phyloP scores from a whole-genome alignment of 1,284 basidiomycete species.

The Pascua sp. region DNA sequence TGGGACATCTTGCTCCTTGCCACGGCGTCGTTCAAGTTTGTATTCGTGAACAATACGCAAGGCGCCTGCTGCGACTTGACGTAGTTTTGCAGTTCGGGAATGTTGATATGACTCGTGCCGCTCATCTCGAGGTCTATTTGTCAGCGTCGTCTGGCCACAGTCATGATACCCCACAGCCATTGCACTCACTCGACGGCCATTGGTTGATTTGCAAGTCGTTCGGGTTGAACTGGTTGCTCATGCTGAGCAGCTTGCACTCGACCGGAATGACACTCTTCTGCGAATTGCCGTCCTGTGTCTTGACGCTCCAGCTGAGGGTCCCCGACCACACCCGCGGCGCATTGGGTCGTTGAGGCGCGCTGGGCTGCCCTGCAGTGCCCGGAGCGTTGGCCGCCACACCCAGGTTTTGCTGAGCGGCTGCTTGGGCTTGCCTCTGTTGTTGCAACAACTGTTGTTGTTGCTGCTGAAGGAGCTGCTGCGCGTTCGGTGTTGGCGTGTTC shows the following conservation, averaged over 20 bases:
- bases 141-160: too few species aligned
- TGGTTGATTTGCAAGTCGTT: slow-evolving; percentile 8
- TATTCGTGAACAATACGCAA: slow-evolving; percentile 17
- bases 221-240: slow-evolving; percentile 2
- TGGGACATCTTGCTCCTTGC: slow-evolving; percentile 14
- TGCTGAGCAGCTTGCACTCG: slow-evolving; percentile 12
- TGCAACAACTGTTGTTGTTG: slow-evolving; percentile 12
- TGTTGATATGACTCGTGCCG: slow-evolving; percentile 14
- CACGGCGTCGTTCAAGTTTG: slow-evolving; percentile 3
- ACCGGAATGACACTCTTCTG: slow-evolving; percentile 17
- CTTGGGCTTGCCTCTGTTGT: slow-evolving; percentile 5
- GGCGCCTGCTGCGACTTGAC: slow-evolving; percentile 18
- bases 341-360: neutral
- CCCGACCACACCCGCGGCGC: slow-evolving; percentile 12
- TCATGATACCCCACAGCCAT: too few species aligned
- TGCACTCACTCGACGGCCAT: slow-evolving; percentile 18
- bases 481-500: neutral
- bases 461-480: slow-evolving; percentile 10
- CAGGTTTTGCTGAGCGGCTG: slow-evolving; percentile 3
- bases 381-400: neutral
- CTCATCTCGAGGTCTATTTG: slow-evolving; percentile 17
- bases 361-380: neutral
- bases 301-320: slow-evolving; percentile 17
- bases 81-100: slow-evolving; percentile 18
- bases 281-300: slow-evolving; percentile 7